Evolutionary conservation across 768 basidiomycete genomes (phyloP).

Genomic region (Psilocybe azurescens): DNA sequence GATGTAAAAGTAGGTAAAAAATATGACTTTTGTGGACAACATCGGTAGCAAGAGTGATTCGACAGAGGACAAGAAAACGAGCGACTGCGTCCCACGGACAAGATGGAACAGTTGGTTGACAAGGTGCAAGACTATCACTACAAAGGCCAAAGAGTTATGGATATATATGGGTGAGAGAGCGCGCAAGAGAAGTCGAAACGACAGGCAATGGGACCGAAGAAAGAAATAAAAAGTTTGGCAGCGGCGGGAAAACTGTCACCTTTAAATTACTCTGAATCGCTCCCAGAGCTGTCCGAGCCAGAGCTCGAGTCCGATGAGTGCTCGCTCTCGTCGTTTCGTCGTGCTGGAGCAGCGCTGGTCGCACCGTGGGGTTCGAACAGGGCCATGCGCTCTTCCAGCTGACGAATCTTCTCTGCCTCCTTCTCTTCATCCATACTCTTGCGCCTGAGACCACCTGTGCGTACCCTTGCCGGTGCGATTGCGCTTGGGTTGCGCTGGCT

Average conservation of each 20-base stretch:
- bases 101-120: not conserved
- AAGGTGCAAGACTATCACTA: not conserved
- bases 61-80: slow-evolving; percentile 4
- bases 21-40: slow-evolving; percentile 31
- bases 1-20: slow-evolving; percentile 22
- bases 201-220: not conserved
- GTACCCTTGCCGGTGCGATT: slow-evolving; percentile 76
- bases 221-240: not conserved
- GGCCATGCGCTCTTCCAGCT: slow-evolving; percentile 86
- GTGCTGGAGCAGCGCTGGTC: slow-evolving; percentile 39
- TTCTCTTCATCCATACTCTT: slow-evolving; percentile 98
- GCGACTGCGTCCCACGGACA: slow-evolving; percentile 2
- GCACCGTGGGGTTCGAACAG: slow-evolving; percentile 71
- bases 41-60: slow-evolving; percentile 30
- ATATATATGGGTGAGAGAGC: slow-evolving; percentile 5
- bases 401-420: slow-evolving; percentile 93
- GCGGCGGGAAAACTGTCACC: not conserved
- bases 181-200: not conserved
- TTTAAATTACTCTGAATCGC: slow-evolving; percentile 76
- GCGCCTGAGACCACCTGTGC: slow-evolving; percentile 89
- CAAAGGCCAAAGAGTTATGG: not conserved
- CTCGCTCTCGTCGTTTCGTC: slow-evolving; percentile 64
- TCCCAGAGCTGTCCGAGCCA: slow-evolving; percentile 79
- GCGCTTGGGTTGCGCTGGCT: slow-evolving; percentile 64
- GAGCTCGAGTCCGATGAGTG: slow-evolving; percentile 83